Percentiles rank a stretch among this genome's conserved stretches.
These are phyloP conservation scores for Russula abietina DNA, from an alignment of 768 basidiomycete species.

Conservation along the genomic window DNA sequence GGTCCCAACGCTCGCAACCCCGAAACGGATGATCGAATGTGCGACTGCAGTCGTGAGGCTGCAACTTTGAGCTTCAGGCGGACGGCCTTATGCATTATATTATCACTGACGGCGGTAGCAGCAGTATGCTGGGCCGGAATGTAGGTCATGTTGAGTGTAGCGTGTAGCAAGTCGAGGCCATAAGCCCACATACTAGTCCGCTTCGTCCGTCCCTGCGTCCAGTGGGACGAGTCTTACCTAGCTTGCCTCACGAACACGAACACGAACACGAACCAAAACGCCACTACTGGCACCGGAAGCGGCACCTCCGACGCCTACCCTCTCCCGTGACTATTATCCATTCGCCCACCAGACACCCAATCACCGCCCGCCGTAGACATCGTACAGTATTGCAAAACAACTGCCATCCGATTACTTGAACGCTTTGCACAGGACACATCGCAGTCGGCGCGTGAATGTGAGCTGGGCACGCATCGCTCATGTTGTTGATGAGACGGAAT, in stretches of 20 bases:
- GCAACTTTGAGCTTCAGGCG: no score
- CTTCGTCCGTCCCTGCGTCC: constrained; percentile 54
- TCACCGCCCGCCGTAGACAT: constrained; percentile 45
- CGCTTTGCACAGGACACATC: constrained; percentile 44
- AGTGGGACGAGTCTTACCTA: constrained; percentile 41
- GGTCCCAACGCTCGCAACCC: no score
- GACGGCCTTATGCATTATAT: no score
- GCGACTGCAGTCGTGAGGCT: no score
- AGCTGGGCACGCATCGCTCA: constrained; percentile 60
- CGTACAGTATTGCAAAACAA: constrained; percentile 62
- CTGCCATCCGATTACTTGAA: constrained; percentile 61
- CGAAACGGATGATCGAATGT: no score
- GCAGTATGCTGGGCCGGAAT: no score
- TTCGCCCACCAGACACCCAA: constrained; percentile 34
- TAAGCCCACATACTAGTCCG: constrained; percentile 50
- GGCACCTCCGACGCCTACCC: constrained; percentile 34
- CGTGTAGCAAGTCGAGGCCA: no score
- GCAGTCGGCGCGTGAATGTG: constrained; percentile 44
- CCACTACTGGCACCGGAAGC: not conserved
- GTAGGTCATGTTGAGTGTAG: constrained; percentile 51
- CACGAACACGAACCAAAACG: constrained; percentile 23
- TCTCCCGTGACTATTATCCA: constrained; percentile 25
- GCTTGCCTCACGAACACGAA: constrained; percentile 41
- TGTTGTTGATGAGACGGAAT: constrained; percentile 68
- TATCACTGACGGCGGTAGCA: no score